Base-by-base conservation (phyloP, 108 stramenopile species). In the Cafeteria roenbergensis region DNA sequence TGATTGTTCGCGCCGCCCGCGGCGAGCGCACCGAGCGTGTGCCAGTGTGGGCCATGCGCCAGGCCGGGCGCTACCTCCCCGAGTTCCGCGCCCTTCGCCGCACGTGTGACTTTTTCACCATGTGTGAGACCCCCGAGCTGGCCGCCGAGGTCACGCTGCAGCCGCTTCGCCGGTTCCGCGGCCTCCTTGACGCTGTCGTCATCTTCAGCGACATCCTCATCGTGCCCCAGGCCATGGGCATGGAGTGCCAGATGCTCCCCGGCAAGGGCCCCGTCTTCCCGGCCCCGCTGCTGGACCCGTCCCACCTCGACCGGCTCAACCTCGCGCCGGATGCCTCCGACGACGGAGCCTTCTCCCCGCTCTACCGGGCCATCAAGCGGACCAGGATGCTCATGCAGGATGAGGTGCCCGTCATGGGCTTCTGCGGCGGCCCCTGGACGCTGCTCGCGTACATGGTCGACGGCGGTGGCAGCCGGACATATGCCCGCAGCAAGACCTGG, bases 191-290 rank as follows among this genome's bases (percentile, higher is more conserved):
- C 77, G 97, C 94, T 6, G 89, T 95, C 34, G 94, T 99, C 67
- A 89, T 96, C 89, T 99, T 99, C 81, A 87, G 86, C 33, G 97
- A 99, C 80, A 99, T 99, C 65, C 77, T 99, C 52, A 95, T 94
- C 0, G 90, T 93, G 1, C 81, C 96, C 24, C 93, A 94, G 0
- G 87, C 91, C 24, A 75, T 99, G 67, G 97, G 95, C 6, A 84
- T 99, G 63, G 90, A 95, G 4, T 96, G 94, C 71, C 89, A 94
- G 72, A 92, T 99, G 17, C 81, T 93, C 32, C 82, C 84, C 54
- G 94, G 93, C 33, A 84, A 76, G 54, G 94, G 94, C 21, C 94
- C 94, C n/a, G 83, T 87, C 25, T 90, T 98, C 74, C 73, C 33
- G 31, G 67, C 71, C 36, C 76, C 76, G 0, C 54, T 80, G 26